Evolutionary conservation across 768 basidiomycete genomes (phyloP).

Genomic region (Pleurotus platypus): DNA sequence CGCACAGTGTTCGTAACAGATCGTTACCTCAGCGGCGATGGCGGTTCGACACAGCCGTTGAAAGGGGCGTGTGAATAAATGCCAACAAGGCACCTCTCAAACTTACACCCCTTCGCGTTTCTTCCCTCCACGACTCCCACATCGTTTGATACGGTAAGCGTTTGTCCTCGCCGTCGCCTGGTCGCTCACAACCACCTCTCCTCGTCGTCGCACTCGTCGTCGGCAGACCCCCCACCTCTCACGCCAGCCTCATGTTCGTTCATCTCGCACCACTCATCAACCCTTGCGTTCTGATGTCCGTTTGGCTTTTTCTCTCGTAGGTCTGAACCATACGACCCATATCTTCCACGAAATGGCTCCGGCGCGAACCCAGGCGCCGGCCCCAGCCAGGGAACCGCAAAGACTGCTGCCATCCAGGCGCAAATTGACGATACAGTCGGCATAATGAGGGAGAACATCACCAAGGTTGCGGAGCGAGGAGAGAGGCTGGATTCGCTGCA

Average conservation of each 20-base stretch:
- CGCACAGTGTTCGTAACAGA: too few relatives aligned
- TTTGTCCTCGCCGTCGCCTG: not conserved
- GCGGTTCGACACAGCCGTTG: not conserved
- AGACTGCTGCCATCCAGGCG: slow-evolving; percentile 94
- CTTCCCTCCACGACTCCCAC: slow-evolving; percentile 11
- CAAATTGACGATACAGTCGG: slow-evolving; percentile 97
- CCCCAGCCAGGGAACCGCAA: slow-evolving; percentile 53
- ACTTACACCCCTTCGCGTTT: slow-evolving; percentile 6
- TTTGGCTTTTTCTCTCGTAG: slow-evolving; percentile 33
- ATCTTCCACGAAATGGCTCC: slow-evolving; percentile 83
- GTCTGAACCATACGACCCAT: slow-evolving; percentile 99
- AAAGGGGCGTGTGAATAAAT: slow-evolving; percentile 2
- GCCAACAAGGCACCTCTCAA: slow-evolving; percentile 3
- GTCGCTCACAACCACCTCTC: not conserved
- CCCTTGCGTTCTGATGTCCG: slow-evolving; percentile 3
- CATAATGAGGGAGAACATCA: slow-evolving; percentile 98
- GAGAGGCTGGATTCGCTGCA: slow-evolving; percentile 92
- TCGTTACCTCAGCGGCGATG: too few relatives aligned
- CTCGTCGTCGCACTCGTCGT: not conserved
- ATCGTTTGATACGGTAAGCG: slow-evolving; percentile 41
- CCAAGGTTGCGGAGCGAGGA: slow-evolving; percentile 91
- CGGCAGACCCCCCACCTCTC: slow-evolving; percentile 2
- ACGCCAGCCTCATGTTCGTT: slow-evolving; percentile 34
- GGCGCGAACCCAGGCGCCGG: slow-evolving; percentile 47
- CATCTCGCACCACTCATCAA: slow-evolving; percentile 8